Base-by-base conservation (phyloP, 106 monocot genomes). In the Dactylorhiza incarnata region DNA sequence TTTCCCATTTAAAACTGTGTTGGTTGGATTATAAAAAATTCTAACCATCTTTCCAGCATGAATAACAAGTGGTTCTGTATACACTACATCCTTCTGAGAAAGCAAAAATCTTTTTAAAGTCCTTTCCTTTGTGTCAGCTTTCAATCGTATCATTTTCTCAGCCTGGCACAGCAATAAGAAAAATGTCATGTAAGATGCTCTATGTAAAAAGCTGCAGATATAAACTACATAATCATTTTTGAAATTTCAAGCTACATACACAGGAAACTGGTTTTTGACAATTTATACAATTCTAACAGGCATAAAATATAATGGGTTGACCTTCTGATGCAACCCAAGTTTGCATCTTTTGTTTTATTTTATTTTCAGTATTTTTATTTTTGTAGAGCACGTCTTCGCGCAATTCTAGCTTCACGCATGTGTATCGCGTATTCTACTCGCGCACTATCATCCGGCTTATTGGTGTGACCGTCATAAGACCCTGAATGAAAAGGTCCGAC, bases 1-100 rank as follows among this genome's bases (percentile, higher is more conserved):
- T 78, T 87, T 97, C 54, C 91, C 97, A 82, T 53, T 86, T 25
- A 97, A 82, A 61, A 94, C 84, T 43, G 97, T 94, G 73, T 66
- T 84, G 10, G 83, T 87, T 37, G 94, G 91, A 85, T 97, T 94
- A 79, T 97, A 97, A 0, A 91, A 85, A 73, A 97, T 85, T 69
- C 82, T 89, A 65, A 91, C 91, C 44, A 76, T 76, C 49, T 78
- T 86, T 81, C 97, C 97, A 73, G 93, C 93, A 65, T 52, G 82
- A 61, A 91, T 79, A 68, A 86, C 83, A 79, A 94, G 81, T 72
- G 97, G 97, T 56, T 97, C 91, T 0, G 97, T 91, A 65, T 87
- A 97, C 16, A 97, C 89, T 45, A 94, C 86, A 84, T 94, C 87
- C 69, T 89, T 97, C 63, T 97, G 91, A 17, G 97, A 91, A 25